Conservation (phyloP, 306 rosid genomes). For the Vachellia collinsii region DNA sequence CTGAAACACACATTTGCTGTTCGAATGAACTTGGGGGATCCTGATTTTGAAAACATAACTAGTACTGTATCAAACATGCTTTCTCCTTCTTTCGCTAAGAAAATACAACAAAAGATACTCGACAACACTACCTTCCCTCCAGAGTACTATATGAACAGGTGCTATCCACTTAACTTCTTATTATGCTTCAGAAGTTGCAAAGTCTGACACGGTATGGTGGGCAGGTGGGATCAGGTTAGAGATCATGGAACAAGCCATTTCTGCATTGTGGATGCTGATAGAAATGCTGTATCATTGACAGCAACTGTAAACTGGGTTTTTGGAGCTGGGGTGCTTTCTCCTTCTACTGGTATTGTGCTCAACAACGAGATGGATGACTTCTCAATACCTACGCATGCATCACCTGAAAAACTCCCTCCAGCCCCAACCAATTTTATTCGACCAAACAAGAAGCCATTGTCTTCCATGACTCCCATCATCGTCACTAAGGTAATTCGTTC, state of each 20-base stretch:
- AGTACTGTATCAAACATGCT: conserved; percentile 61
- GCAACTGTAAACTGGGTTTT: conserved; percentile 64
- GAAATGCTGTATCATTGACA: conserved; percentile 91
- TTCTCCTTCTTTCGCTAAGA: conserved; percentile 70
- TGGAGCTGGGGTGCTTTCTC: conserved; percentile 78
- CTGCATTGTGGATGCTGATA: conserved; percentile 82
- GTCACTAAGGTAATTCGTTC: conserved; percentile 63
- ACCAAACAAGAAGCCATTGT: conserved; percentile 84
- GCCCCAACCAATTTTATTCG: conserved; percentile 81
- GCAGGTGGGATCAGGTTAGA: conserved; percentile 95
- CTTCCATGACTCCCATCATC: conserved; percentile 89
- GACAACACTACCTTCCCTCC: conserved; percentile 92
- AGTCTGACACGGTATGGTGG: conserved; percentile 19
- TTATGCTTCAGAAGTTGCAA: conserved; percentile 18
- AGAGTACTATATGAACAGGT: conserved; percentile 78
- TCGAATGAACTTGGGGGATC: conserved; percentile 96
- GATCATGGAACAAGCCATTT: conserved; percentile 96
- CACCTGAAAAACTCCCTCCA: conserved; percentile 75
- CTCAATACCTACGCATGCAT: conserved; percentile 65
- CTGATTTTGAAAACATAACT: conserved; percentile 58
- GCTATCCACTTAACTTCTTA: conserved; percentile 28
- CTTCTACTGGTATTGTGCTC: conserved; percentile 84
- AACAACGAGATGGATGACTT: conserved; percentile 92
- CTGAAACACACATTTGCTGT: conserved; percentile 74
- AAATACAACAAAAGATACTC: conserved; percentile 58